Evolutionary conservation across 352 stramenopile genomes (phyloP), one percentile per base, ranked within the genome.

Genomic region (Phytophthora cryptogea): DNA sequence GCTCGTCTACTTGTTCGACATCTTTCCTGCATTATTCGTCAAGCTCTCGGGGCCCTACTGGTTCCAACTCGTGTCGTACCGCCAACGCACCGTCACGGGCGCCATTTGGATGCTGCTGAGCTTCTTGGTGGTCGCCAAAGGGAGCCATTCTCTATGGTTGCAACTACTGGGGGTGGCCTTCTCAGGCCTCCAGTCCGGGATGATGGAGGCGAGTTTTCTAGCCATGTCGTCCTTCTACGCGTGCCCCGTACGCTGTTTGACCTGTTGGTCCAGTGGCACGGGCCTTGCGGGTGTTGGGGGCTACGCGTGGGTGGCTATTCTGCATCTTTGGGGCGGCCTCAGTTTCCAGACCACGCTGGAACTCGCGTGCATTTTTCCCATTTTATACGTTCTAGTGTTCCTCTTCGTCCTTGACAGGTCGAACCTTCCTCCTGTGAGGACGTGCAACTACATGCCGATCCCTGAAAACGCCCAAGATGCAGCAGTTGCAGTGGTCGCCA

Each of bases 1-100:
- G 1, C 65, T 98, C 32, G 91, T 98, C 41, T 98, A 97, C 69
- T 81, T 98, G 31, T 92, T 87, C 45, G 96, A 97, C 70, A 90
- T 97, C 45, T 82, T 96, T 40, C 95, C 95, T 1, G 80, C 87
- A 13, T 64, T 98, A 2, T 49, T 94, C 31, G 74, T 97, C 17
- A 97, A 98, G 60, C 59, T 95, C 32, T 89, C 87, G 35, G 90
- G 88, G 2, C 92, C 94, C 8, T 97, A 97, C 68, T 98, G 95
- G 95, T 98, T 98, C 74, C 84, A 98, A 45, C 68, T 86, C 47
- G 84, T 98, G 28, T 92, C 84, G 1, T 98, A 98, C 66, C 66
- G 84, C 23, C 60, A 70, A 23, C 86, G 95, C 48, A 89, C 97
- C 27, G 36, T 81, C 5, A 54, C 86, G 3, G 88, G 80, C 31